Evolutionary conservation across 805 yeast species (phyloP).

Genomic region (Hanseniaspora jakobsenii): DNA sequence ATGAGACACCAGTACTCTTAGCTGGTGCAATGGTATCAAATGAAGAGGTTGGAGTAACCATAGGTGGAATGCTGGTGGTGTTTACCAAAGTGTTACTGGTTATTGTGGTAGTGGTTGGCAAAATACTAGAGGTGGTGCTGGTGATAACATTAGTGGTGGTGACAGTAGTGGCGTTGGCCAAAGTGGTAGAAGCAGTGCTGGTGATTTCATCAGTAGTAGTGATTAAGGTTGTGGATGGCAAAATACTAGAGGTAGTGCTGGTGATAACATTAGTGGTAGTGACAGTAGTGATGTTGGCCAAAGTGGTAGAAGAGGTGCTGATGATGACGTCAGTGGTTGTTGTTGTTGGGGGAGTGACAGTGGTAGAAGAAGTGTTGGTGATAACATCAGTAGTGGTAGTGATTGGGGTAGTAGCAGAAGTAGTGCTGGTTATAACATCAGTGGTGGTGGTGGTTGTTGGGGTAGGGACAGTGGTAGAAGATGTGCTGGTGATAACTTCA

Average conservation of each 20-base stretch:
- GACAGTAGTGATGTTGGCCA: neutral
- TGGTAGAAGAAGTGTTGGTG: neutral
- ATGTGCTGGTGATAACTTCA: neutral
- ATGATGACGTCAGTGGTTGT: neutral
- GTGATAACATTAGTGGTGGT: neutral
- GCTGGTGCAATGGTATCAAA: too few species aligned
- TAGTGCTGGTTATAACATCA: neutral
- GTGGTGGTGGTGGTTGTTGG: neutral
- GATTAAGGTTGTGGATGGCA: neutral
- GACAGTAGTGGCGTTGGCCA: conserved; percentile 11
- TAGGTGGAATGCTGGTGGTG: too few species aligned
- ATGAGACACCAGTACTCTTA: too few species aligned
- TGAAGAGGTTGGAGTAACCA: too few species aligned
- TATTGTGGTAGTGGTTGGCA: neutral
- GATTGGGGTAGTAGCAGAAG: neutral
- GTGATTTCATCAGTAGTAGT: conserved; percentile 14
- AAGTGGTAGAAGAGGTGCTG: conserved; percentile 14
- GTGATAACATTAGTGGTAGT: neutral
- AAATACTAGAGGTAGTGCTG: neutral
- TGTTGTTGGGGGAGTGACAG: neutral
- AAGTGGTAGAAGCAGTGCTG: conserved; percentile 16
- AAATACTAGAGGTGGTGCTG: neutral
- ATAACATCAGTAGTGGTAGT: neutral
- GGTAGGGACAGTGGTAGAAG: neutral
- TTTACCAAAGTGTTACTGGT: too few species aligned